Evolutionary conservation across 495 filamentous ascomycete genomes (phyloP).

Genomic region (Cercophora scortea): DNA sequence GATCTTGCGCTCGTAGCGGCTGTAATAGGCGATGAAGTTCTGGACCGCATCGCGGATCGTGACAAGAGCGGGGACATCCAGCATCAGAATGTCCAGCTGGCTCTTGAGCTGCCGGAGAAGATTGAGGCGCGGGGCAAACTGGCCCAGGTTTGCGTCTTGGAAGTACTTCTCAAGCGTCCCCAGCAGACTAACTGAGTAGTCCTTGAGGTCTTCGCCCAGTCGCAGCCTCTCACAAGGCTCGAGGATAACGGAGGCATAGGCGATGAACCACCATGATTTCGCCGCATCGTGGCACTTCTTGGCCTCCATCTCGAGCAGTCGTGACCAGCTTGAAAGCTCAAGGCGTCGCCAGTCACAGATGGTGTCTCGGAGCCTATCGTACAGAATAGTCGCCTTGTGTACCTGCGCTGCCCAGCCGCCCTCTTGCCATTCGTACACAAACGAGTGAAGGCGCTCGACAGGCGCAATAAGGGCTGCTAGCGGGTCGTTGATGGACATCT

Average conservation of each 20-base stretch:
- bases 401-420: conserved; percentile 70
- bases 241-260: conserved; percentile 79
- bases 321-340: conserved; percentile 86
- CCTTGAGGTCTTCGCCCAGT: conserved; percentile 45
- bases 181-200: conserved; percentile 60
- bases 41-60: conserved; percentile 52
- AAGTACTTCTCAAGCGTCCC: conserved; percentile 70
- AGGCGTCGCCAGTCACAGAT: conserved; percentile 83
- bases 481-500: conserved; percentile 73
- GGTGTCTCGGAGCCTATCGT: conserved; percentile 64
- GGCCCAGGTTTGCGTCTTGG: conserved; percentile 63
- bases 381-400: conserved; percentile 59
- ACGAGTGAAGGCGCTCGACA: conserved; percentile 73
- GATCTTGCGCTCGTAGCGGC: conserved; percentile 57
- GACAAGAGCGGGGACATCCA: conserved; percentile 46
- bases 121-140: conserved; percentile 63
- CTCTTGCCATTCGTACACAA: conserved; percentile 86
- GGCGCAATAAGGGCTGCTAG: conserved; percentile 76
- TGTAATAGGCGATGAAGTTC: conserved; percentile 71
- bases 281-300: conserved; percentile 67
- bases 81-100: conserved; percentile 49
- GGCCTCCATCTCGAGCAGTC: conserved; percentile 78
- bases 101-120: conserved; percentile 65
- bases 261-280: conserved; percentile 91
- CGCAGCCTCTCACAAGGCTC: conserved; percentile 57